Percentiles rank a stretch among this genome's conserved stretches.
Evolutionary conservation across 176 grass and related monocot species (phyloP).

Genomic region (Cocos nucifera): DNA sequence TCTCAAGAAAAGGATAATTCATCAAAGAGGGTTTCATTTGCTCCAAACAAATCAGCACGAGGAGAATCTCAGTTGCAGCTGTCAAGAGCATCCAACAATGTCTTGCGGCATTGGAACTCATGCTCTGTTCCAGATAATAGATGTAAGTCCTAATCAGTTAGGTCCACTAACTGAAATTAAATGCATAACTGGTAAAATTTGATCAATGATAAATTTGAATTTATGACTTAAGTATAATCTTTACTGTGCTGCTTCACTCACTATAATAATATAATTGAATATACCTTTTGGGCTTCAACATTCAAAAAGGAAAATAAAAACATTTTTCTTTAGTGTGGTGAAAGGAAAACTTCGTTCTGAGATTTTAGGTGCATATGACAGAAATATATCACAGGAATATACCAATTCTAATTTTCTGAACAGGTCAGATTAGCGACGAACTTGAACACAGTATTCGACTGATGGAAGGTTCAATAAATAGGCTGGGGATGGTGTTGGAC

Average conservation of each 20-base stretch:
- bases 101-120: constrained; percentile 45
- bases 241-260: no score
- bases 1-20: constrained; percentile 47
- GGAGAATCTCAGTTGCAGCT: constrained; percentile 87
- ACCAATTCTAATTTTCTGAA: constrained; percentile 15
- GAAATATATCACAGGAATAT: not conserved
- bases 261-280: no score
- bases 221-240: no score
- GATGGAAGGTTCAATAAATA: constrained; percentile 60
- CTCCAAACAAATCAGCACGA: constrained; percentile 27
- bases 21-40: constrained; percentile 40
- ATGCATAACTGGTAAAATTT: not conserved
- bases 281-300: no score
- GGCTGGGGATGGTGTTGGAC: constrained; percentile 66
- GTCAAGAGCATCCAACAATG: constrained; percentile 42
- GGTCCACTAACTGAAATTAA: not conserved
- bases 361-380: not conserved
- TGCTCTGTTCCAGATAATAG: constrained; percentile 40
- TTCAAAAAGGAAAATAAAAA: no score
- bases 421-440: constrained; percentile 72
- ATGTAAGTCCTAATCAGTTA: constrained; percentile 46
- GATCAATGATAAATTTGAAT: not conserved
- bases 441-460: constrained; percentile 80
- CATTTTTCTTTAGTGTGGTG: constrained; percentile 1
- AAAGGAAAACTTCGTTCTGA: not conserved